Evolutionary conservation across 2,329 filamentous ascomycete genomes (phyloP), one percentile per base, ranked within the genome.

Genomic region (Aureobasidium vineae): DNA sequence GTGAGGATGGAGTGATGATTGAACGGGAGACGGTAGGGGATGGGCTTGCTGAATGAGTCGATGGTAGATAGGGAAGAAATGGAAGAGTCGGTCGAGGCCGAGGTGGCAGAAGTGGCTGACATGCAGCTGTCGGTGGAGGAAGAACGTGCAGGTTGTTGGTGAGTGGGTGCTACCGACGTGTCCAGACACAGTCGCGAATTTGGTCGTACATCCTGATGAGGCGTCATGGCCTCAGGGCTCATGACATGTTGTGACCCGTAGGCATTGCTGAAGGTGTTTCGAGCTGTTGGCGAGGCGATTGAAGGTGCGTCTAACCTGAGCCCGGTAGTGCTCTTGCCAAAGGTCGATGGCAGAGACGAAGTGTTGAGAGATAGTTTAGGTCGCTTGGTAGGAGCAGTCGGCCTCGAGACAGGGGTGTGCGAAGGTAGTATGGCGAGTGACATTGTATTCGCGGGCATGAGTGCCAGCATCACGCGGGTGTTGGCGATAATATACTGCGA

Each of bases 291-390:
- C 8, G 86, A 87, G 36, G 82, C 80, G n/a, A 83, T 78, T 59
- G 82, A 83, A 26, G 85, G 76, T 2, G 82, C 82, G 52, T 83
- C 80, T 56, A 85, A 78, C 16, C 83, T 81, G 53, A 86, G 75
- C 65, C 81, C 82, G 28, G 82, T 82, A n/a, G 82, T 81, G 43
- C 80, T 81, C 68, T 82, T 85, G 66, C 83, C 83, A 73, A 85
- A 85, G 26, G 81, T 80, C 66, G 77, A 74, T 13, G 76, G 71
- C 60, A 81, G 77, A 43, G 79, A 78, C 31, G 70, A 66, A 2
- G 86, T 88, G 76, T 88, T 84, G 63, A 88, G 79, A 45, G 84
- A 85, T 60, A 88, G 80, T 75, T 86, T 87, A 1, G 86, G 86
- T 68, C 84, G 78, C 70, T 77, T 77, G n/a, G 72, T 68, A 16